Conservation (phyloP, 352 stramenopile species). For the Peronospora farinosa region DNA sequence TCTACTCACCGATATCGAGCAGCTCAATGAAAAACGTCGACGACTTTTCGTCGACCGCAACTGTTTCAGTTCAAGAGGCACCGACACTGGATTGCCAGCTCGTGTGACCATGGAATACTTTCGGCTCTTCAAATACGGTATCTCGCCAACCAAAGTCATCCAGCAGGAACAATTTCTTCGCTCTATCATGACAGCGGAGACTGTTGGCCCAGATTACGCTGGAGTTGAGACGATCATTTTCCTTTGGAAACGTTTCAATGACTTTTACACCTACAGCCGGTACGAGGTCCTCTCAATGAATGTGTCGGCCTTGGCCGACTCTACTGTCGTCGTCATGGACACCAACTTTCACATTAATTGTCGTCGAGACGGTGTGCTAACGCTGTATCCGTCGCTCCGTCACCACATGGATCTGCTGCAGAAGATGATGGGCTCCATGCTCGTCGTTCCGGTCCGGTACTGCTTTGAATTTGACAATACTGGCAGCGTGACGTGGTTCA, state of each 20-base stretch:
- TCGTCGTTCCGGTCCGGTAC: constrained; percentile 41
- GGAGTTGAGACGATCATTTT: constrained; percentile 40
- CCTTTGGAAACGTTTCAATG: constrained; percentile 43
- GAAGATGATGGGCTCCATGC: constrained; percentile 33
- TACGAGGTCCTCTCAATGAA: constrained; percentile 30
- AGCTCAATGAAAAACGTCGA: constrained; percentile 30
- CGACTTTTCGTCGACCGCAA: constrained; percentile 25
- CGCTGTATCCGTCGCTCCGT: constrained; percentile 39
- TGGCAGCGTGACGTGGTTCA: constrained; percentile 47
- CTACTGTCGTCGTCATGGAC: constrained; percentile 46
- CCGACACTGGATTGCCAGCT: constrained; percentile 23
- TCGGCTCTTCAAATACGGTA: constrained; percentile 44
- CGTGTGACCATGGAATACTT: constrained; percentile 50
- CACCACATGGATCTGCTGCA: constrained; percentile 44
- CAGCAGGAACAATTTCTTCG: constrained; percentile 52
- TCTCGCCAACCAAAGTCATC: constrained; percentile 10
- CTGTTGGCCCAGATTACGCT: constrained; percentile 45
- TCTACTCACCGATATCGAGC: constrained; percentile 35
- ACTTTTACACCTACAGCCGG: constrained; percentile 35
- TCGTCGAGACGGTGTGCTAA: constrained; percentile 33
- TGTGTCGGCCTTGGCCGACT: constrained; percentile 28
- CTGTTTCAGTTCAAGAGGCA: constrained; percentile 32
- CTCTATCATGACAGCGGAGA: constrained; percentile 37
- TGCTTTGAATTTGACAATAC: constrained; percentile 46
- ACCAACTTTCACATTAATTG: constrained; percentile 36